Percentiles rank a stretch among this genome's conserved stretches.
phyloP scores from a whole-genome alignment of 2,329 filamentous ascomycete genomes.

The Paracamarosporium sp. region DNA sequence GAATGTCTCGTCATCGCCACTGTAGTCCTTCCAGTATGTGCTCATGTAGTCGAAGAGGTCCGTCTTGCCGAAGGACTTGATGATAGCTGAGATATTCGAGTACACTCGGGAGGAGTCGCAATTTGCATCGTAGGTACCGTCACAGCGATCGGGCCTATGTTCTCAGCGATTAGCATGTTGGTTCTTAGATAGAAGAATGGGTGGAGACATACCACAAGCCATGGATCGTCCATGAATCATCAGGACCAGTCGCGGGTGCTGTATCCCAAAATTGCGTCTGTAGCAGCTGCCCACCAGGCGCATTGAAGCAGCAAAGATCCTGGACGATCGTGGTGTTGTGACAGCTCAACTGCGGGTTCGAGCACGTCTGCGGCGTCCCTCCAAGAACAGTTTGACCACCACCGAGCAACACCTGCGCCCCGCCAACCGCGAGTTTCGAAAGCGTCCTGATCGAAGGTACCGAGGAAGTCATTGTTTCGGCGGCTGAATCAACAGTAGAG shows the following conservation, averaged over 20 bases:
- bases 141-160: constrained; percentile 63
- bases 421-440: constrained; percentile 44
- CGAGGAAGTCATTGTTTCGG: constrained; percentile 31
- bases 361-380: constrained; percentile 35
- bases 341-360: constrained; percentile 64
- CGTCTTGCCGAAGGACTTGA: constrained; percentile 60
- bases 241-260: constrained; percentile 67
- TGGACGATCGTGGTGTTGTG: constrained; percentile 66
- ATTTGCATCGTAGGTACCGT: constrained; percentile 71
- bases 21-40: constrained; percentile 74
- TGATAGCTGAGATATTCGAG: constrained; percentile 69
- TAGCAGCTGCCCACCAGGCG: constrained; percentile 73
- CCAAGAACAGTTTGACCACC: constrained; percentile 33
- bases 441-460: constrained; percentile 45
- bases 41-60: constrained; percentile 71
- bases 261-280: constrained; percentile 83
- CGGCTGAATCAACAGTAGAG: constrained; percentile 15
- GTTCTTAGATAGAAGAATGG: not conserved
- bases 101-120: constrained; percentile 70
- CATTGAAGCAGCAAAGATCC: constrained; percentile 77
- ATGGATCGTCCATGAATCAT: constrained; percentile 76
- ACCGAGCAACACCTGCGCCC: constrained; percentile 41
- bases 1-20: constrained; percentile 67
- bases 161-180: not conserved
- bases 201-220: constrained; percentile 64